Evolutionary conservation across 1,284 basidiomycete species (phyloP).

Genomic region (Ganoderma resinaceum): DNA sequence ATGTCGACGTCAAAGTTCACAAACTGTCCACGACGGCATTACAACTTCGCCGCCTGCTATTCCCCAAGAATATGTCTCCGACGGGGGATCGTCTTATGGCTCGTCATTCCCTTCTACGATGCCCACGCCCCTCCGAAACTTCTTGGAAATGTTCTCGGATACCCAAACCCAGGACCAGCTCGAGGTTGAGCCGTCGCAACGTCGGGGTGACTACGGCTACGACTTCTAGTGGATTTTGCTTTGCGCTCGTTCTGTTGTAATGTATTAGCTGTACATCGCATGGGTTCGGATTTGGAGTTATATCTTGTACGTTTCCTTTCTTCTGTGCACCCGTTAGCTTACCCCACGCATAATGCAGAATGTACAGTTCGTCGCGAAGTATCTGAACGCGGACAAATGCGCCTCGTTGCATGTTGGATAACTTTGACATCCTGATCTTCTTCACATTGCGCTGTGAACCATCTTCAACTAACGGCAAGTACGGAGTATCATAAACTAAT

Average conservation of each 20-base stretch:
- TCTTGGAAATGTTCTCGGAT: conserved; percentile 11
- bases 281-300: background rate
- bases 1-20: background rate
- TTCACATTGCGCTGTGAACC: background rate
- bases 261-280: background rate
- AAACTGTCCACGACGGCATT: background rate
- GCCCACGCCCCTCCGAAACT: conserved; percentile 3
- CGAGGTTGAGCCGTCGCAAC: conserved; percentile 2
- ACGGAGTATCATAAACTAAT: background rate
- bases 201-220: background rate
- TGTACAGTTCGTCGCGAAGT: background rate
- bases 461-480: background rate
- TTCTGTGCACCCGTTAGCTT: background rate
- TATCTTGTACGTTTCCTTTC: background rate
- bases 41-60: background rate
- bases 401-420: background rate
- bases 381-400: conserved; percentile 11
- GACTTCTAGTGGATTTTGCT: background rate
- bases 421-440: background rate
- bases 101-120: background rate
- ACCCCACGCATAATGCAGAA: background rate
- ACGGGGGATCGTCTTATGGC: background rate
- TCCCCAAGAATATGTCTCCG: background rate
- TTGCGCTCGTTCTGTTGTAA: background rate
- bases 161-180: background rate